Evolutionary conservation across 306 rosid genomes (phyloP).

Genomic region (Vicia villosa): DNA sequence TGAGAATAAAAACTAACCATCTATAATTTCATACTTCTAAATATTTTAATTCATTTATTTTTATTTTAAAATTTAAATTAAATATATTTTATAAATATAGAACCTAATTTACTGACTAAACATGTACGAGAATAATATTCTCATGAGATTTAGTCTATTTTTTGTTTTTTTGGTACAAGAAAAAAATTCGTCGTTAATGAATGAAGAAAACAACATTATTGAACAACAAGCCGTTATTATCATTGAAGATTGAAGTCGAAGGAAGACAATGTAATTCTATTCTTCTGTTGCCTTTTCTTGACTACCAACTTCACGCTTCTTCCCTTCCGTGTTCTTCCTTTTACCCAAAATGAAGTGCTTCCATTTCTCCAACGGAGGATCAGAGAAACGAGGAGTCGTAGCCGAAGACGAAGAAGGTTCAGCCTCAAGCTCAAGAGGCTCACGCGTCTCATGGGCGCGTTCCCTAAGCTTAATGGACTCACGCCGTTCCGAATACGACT

Average conservation of each 20-base stretch:
- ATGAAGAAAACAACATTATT: background rate
- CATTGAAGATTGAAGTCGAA: background rate
- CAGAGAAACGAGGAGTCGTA: background rate
- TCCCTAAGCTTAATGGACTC: conserved; percentile 76
- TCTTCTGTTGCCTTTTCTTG: background rate
- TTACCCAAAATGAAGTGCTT: conserved; percentile 70
- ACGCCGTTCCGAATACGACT: conserved; percentile 70
- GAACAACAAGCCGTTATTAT: background rate
- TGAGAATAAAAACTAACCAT: too few species aligned
- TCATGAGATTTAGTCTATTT: too few species aligned
- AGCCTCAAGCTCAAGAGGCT: conserved; percentile 59
- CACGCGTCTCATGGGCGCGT: conserved; percentile 90
- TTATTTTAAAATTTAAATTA: too few species aligned
- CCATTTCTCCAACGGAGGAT: conserved; percentile 68
- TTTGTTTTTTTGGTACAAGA: too few species aligned
- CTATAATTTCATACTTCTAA: too few species aligned
- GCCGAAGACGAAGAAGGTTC: conserved; percentile 48
- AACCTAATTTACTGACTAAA: too few species aligned
- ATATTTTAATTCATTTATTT: too few species aligned
- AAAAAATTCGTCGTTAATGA: background rate
- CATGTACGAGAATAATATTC: too few species aligned
- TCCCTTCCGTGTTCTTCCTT: background rate
- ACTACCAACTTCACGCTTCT: background rate
- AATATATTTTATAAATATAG: too few species aligned
- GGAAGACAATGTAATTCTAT: background rate